Percentiles rank a stretch among this genome's conserved stretches.
Conservation (phyloP, 345 rosid genomes). For the Balakata baccata region DNA sequence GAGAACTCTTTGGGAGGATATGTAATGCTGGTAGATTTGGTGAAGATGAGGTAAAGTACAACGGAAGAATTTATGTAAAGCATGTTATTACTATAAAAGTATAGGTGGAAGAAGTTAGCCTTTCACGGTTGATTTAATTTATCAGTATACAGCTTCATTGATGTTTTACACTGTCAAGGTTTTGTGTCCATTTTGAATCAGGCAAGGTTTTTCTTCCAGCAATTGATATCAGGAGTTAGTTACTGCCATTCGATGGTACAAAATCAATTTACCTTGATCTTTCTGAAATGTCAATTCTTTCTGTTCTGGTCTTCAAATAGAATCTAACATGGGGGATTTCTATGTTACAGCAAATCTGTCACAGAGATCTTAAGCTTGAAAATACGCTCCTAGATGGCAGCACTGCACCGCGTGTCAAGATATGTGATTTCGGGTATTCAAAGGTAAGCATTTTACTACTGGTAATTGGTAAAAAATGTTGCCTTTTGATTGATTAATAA, state of each 20-base stretch:
- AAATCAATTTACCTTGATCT: not conserved
- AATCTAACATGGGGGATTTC: slow-evolving; percentile 5
- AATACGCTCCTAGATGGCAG: slow-evolving; percentile 86
- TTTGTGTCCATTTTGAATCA: slow-evolving; percentile 24
- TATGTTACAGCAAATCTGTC: slow-evolving; percentile 69
- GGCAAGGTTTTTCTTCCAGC: slow-evolving; percentile 92
- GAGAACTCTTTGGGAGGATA: slow-evolving; percentile 86
- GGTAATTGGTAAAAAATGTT: not conserved
- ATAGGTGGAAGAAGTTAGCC: not conserved
- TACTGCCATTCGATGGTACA: slow-evolving; percentile 84
- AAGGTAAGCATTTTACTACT: slow-evolving; percentile 40
- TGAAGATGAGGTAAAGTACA: slow-evolving; percentile 68
- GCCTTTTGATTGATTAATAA: not conserved
- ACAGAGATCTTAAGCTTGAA: slow-evolving; percentile 90
- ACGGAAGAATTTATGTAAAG: not conserved
- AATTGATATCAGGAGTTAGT: slow-evolving; percentile 88
- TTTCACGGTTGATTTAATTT: not conserved
- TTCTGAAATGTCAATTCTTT: not conserved
- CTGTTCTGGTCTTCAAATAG: not conserved
- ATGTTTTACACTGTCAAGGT: not conserved
- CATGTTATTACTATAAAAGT: too few species aligned
- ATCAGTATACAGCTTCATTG: not conserved
- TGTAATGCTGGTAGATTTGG: slow-evolving; percentile 90
- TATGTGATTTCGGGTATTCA: slow-evolving; percentile 87
- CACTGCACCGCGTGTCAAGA: slow-evolving; percentile 69